Conservation (phyloP, 805 yeast species). For the Yamadazyma insecticola region DNA sequence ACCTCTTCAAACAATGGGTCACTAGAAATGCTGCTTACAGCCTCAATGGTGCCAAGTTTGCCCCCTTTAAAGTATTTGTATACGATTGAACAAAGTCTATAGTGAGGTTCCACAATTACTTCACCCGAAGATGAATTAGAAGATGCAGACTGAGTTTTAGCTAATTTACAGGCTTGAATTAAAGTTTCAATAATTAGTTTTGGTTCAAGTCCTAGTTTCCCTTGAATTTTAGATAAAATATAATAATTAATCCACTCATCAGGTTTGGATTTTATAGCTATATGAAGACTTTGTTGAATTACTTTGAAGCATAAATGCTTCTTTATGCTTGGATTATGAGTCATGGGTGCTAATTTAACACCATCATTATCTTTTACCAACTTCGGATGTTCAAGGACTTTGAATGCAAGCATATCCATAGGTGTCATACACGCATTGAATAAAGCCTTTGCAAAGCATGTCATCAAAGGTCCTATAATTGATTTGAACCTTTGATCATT, state of each 20-base stretch:
- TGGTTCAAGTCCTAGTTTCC: constrained; percentile 40
- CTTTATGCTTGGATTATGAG: constrained; percentile 17
- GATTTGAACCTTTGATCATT: constrained; percentile 24
- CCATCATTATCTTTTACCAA: constrained; percentile 23
- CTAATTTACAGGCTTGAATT: constrained; percentile 40
- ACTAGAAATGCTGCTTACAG: constrained; percentile 31
- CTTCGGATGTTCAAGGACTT: constrained; percentile 33
- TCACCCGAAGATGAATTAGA: constrained; percentile 37
- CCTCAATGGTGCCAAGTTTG: constrained; percentile 31
- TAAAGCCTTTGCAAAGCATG: constrained; percentile 52
- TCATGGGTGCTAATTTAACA: constrained; percentile 20
- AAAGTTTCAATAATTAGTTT: constrained; percentile 36
- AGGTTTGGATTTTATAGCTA: constrained; percentile 42
- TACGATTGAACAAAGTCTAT: constrained; percentile 51
- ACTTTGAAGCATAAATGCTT: constrained; percentile 29
- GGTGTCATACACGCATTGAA: constrained; percentile 59
- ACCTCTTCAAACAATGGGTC: constrained; percentile 26
- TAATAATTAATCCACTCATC: constrained; percentile 61
- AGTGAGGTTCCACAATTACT: constrained; percentile 73
- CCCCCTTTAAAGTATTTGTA: constrained; percentile 50
- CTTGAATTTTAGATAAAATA: constrained; percentile 53
- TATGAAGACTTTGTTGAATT: constrained; percentile 39
- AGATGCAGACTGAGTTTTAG: constrained; percentile 24
- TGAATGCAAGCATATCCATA: constrained; percentile 58
- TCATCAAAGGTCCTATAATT: constrained; percentile 44